Percentiles rank a stretch among this genome's conserved stretches.
phyloP scores from a whole-genome alignment of 2,329 filamentous ascomycete genomes.

The Pseudophaeomoniella oleicola region DNA sequence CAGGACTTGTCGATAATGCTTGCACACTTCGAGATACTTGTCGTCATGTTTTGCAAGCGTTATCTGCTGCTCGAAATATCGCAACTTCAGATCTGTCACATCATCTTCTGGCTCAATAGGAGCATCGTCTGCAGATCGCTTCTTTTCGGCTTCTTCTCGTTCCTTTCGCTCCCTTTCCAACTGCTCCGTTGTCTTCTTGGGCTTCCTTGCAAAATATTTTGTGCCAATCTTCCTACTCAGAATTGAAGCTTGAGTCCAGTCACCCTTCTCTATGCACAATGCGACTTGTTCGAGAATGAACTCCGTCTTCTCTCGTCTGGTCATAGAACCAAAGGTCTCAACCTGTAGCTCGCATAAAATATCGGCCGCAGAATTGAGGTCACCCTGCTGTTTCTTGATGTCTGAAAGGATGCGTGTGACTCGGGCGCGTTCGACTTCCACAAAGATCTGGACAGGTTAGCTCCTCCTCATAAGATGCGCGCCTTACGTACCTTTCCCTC shows the following conservation, averaged over 20 bases:
- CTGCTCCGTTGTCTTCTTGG: slow-evolving; percentile 79
- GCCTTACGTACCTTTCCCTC: slow-evolving; percentile 63
- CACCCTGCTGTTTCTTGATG: slow-evolving; percentile 93
- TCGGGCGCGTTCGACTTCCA: slow-evolving; percentile 92
- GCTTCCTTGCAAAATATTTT: slow-evolving; percentile 75
- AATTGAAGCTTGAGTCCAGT: slow-evolving; percentile 93
- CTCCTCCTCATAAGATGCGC: neutral
- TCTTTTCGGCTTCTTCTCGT: slow-evolving; percentile 68
- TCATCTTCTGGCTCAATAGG: slow-evolving; percentile 64
- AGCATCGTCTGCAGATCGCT: slow-evolving; percentile 60
- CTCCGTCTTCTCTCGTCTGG: slow-evolving; percentile 91
- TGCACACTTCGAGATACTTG: slow-evolving; percentile 96
- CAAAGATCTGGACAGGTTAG: slow-evolving; percentile 57
- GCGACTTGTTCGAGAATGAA: slow-evolving; percentile 93
- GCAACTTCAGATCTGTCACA: slow-evolving; percentile 88
- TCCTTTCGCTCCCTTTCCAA: slow-evolving; percentile 83
- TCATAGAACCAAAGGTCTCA: slow-evolving; percentile 98
- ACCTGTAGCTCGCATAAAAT: slow-evolving; percentile 96
- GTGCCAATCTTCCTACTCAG: slow-evolving; percentile 95
- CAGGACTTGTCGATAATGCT: slow-evolving; percentile 91
- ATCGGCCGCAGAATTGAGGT: slow-evolving; percentile 77
- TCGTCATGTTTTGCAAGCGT: slow-evolving; percentile 88
- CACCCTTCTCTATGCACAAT: slow-evolving; percentile 85
- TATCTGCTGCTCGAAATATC: slow-evolving; percentile 96
- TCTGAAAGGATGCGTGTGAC: slow-evolving; percentile 90